These are phyloP conservation scores for Pseudognaphalium luteoalbum DNA, from an alignment of 129 eudicot species.

Conservation along the genomic window DNA sequence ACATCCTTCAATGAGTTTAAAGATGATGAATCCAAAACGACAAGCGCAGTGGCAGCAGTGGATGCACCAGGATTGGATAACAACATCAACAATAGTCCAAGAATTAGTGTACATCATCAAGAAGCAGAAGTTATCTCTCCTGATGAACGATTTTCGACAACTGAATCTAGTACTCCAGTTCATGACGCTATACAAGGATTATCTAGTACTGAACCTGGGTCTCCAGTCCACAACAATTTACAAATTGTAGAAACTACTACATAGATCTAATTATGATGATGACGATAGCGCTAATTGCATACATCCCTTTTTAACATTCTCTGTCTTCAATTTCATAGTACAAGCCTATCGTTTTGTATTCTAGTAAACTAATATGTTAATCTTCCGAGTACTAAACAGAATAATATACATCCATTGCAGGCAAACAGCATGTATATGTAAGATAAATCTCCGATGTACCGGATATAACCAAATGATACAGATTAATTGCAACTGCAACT, in stretches of 20 bases:
- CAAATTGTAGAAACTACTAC: slow-evolving; percentile 13
- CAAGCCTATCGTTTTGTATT: neutral
- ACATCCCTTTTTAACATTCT: neutral
- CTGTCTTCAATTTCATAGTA: neutral
- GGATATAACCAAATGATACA: neutral
- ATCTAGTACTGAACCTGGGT: slow-evolving; percentile 39
- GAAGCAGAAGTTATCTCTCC: slow-evolving; percentile 23
- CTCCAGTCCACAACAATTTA: slow-evolving; percentile 24
- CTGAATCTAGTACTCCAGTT: slow-evolving; percentile 39
- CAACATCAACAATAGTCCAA: slow-evolving; percentile 32
- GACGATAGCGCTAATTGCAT: neutral
- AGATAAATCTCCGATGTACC: neutral
- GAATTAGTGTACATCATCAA: slow-evolving; percentile 27
- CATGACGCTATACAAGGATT: slow-evolving; percentile 22
- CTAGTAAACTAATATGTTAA: neutral
- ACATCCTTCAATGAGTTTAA: slow-evolving; percentile 29
- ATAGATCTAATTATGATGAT: neutral
- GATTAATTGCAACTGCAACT: no score
- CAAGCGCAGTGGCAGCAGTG: neutral
- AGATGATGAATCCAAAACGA: slow-evolving; percentile 35
- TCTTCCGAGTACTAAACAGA: neutral
- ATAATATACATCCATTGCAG: neutral
- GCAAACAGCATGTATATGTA: neutral
- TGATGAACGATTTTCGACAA: slow-evolving; percentile 38
- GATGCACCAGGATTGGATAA: slow-evolving; percentile 14